These are phyloP conservation scores for Candida nonsorbophila DNA, from an alignment of 805 yeast species.

Conservation along the genomic window DNA sequence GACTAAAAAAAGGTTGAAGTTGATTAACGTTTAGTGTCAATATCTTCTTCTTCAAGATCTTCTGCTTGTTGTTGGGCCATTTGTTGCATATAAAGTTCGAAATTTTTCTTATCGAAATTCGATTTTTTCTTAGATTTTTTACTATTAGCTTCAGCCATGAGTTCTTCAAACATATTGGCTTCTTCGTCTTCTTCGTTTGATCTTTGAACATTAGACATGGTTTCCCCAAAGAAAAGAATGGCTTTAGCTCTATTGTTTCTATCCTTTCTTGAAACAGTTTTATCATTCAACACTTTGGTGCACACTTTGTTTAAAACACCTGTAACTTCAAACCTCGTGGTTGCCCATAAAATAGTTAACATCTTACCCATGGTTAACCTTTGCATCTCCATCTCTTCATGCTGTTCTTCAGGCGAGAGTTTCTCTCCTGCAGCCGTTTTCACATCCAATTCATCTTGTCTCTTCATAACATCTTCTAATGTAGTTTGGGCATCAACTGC, in stretches of 20 bases:
- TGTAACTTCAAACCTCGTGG: slow-evolving; percentile 83
- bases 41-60: slow-evolving; percentile 2
- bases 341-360: slow-evolving; percentile 92
- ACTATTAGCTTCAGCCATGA: slow-evolving; percentile 78
- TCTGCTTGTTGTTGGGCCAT: slow-evolving; percentile 12
- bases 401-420: slow-evolving; percentile 30
- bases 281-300: slow-evolving; percentile 47
- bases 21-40: no score
- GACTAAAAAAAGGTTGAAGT: no score
- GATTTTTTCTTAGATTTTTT: slow-evolving; percentile 37
- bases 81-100: slow-evolving; percentile 17
- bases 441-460: slow-evolving; percentile 47
- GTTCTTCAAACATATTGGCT: slow-evolving; percentile 83
- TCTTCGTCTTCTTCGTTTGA: slow-evolving; percentile 90
- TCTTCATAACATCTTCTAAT: slow-evolving; percentile 60
- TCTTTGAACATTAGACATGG: slow-evolving; percentile 63
- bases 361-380: slow-evolving; percentile 81
- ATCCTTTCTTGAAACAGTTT: slow-evolving; percentile 51
- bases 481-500: slow-evolving; percentile 86
- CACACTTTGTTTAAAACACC: slow-evolving; percentile 79
- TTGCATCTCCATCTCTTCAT: slow-evolving; percentile 63
- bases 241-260: slow-evolving; percentile 78
- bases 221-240: slow-evolving; percentile 62
- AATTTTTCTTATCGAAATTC: slow-evolving; percentile 12
- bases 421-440: slow-evolving; percentile 23